These are phyloP conservation scores for Xylaria sp. DNA, from an alignment of 495 filamentous ascomycete genomes.

Conservation along the genomic window DNA sequence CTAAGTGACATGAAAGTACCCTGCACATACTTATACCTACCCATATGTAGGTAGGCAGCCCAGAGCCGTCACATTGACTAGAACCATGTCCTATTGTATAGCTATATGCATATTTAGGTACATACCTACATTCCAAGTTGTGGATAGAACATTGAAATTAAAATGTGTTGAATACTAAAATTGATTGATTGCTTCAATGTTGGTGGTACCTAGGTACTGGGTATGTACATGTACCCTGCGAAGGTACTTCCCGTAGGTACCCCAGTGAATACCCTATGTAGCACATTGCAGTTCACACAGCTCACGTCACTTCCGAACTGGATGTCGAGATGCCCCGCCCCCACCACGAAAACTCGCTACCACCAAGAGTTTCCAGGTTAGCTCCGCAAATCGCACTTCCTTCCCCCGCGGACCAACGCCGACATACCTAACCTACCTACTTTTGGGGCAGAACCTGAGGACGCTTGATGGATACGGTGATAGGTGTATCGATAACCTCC, in stretches of 20 bases:
- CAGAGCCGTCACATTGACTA: background rate
- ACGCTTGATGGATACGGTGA: background rate
- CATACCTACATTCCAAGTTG: too few species aligned
- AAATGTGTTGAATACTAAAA: background rate
- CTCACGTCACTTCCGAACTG: constrained; percentile 21
- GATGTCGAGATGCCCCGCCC: constrained; percentile 30
- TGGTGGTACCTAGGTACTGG: too few species aligned
- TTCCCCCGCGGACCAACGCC: background rate
- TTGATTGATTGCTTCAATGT: too few species aligned
- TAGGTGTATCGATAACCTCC: background rate
- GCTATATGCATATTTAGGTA: background rate
- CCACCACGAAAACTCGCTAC: constrained; percentile 15
- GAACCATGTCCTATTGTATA: background rate
- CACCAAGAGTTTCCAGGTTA: background rate
- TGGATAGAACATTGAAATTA: too few species aligned
- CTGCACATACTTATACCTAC: too few species aligned
- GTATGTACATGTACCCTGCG: background rate
- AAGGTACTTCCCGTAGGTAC: background rate
- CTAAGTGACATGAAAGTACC: too few species aligned
- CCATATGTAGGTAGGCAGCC: background rate
- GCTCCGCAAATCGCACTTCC: constrained; percentile 23
- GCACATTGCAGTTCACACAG: background rate
- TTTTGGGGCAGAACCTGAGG: constrained; percentile 3
- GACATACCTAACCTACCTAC: background rate
- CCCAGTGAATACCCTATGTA: background rate